Conservation (phyloP, 1,139 yeast species). For the Nakaseomyces bracarensis region DNA sequence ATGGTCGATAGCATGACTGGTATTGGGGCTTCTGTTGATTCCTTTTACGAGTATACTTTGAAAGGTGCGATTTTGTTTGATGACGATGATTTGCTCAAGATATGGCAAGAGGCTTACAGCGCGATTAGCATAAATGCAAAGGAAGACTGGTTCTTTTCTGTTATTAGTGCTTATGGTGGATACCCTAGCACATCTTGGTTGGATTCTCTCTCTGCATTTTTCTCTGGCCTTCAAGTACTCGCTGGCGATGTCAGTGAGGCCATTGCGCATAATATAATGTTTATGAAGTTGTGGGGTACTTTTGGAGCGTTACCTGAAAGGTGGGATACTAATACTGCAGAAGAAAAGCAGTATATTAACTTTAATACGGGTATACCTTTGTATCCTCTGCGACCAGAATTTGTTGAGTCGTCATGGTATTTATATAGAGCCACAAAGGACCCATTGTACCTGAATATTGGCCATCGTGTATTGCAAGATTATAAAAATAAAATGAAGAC, state of each 20-base stretch:
- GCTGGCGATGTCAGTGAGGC: conserved; percentile 72
- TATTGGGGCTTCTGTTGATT: conserved; percentile 88
- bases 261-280: conserved; percentile 51
- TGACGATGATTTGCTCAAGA: conserved; percentile 50
- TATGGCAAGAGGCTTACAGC: conserved; percentile 53
- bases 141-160: conserved; percentile 51
- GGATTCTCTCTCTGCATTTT: conserved; percentile 80
- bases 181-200: conserved; percentile 55
- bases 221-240: conserved; percentile 76
- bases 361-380: too few species aligned
- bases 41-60: conserved; percentile 82
- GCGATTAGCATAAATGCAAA: conserved; percentile 48
- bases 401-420: conserved; percentile 79
- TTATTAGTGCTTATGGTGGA: conserved; percentile 51
- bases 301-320: conserved; percentile 83
- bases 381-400: conserved; percentile 91
- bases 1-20: conserved; percentile 66
- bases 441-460: conserved; percentile 73
- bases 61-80: conserved; percentile 68
- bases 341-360: neutral
- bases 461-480: conserved; percentile 52
- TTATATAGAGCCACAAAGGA: conserved; percentile 78
- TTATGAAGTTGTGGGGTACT: conserved; percentile 68
- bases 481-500: conserved; percentile 46
- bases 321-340: conserved; percentile 52